Conservation (phyloP, 208 protist genomes). For the Leishmania aethiopica region DNA sequence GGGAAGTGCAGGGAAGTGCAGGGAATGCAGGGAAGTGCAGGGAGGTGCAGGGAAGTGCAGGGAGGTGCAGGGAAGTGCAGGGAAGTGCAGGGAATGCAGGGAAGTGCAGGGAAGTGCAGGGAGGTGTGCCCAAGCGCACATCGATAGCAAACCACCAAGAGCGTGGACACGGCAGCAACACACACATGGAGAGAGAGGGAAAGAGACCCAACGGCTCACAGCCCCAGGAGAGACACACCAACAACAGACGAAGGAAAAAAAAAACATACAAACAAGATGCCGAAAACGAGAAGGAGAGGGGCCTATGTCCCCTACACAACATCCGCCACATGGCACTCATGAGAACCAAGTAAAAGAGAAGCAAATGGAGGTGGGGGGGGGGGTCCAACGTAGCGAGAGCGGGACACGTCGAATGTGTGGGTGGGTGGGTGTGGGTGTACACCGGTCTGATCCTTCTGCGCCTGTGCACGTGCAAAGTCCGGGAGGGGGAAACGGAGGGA, state of each 20-base stretch:
- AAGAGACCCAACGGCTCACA: neutral
- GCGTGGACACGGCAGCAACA: neutral
- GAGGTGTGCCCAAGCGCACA: neutral
- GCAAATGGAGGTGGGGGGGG: neutral
- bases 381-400: neutral
- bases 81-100: neutral
- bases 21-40: no score
- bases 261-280: neutral
- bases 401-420: neutral
- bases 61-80: neutral
- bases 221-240: neutral
- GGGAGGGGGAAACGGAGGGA: neutral
- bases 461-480: neutral
- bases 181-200: neutral
- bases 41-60: neutral
- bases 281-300: neutral
- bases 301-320: neutral
- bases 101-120: neutral
- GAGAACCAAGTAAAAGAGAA: slow-evolving; percentile 12
- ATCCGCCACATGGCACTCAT: neutral
- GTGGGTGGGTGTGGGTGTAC: neutral
- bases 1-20: neutral
- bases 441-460: neutral
- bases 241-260: slow-evolving; percentile 7
- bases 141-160: neutral